A percentile compares a stretch with the other conserved stretches of the same genome.
Conservation (phyloP, 2,329 filamentous ascomycete species). For the Colletotrichum karsti region DNA sequence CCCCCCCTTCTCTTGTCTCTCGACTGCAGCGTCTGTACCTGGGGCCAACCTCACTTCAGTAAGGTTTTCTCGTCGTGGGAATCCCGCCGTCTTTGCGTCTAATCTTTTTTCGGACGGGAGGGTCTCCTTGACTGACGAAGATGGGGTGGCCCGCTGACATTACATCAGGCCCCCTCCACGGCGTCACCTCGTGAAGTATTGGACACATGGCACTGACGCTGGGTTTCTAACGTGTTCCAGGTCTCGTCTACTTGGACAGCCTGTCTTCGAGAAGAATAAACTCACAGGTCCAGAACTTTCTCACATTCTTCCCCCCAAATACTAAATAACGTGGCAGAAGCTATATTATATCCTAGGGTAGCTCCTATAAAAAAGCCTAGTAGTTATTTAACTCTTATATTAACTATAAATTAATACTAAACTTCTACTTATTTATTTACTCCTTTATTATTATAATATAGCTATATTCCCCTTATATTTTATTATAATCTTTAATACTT, state of each 20-base stretch:
- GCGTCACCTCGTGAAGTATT: background rate
- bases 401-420: too few species aligned
- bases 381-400: too few species aligned
- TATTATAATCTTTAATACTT: too few species aligned
- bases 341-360: conserved; percentile 7
- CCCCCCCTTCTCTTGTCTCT: conserved; percentile 1
- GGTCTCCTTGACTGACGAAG: conserved; percentile 16
- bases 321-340: background rate
- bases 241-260: background rate
- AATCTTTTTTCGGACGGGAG: conserved; percentile 18
- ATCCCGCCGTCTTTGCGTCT: conserved; percentile 2
- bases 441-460: too few species aligned
- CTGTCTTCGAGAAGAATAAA: background rate
- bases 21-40: background rate
- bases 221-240: background rate
- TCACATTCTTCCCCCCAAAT: background rate
- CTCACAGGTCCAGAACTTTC: background rate
- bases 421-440: too few species aligned
- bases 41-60: background rate
- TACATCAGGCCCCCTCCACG: background rate
- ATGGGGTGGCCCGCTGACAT: conserved; percentile 2
- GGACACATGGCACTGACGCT: background rate
- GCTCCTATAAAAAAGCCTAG: background rate
- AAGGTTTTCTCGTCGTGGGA: background rate
- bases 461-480: too few species aligned